Percentiles rank a stretch among this genome's conserved stretches.
Evolutionary conservation across 2,329 filamentous ascomycete genomes (phyloP).

Genomic region (Chaetomium globosum): DNA sequence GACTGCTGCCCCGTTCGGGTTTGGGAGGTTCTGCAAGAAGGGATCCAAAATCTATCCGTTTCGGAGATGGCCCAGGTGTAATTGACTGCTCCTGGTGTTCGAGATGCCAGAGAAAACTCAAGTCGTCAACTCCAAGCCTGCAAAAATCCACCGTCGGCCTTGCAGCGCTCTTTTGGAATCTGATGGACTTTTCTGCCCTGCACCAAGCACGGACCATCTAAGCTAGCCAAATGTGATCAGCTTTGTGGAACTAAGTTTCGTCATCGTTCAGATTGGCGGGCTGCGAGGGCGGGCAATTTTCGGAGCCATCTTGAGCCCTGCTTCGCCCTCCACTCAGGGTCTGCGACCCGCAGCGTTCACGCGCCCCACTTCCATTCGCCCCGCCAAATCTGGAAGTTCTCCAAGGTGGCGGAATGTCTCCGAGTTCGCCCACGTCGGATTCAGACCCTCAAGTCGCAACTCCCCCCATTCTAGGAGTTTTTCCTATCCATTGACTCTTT

Average conservation of each 20-base stretch:
- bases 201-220: slow-evolving; percentile 15
- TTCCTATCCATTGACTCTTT: slow-evolving; percentile 13
- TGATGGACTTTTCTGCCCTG: slow-evolving; percentile 10
- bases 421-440: slow-evolving; percentile 10
- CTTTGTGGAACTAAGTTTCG: slow-evolving; percentile 21
- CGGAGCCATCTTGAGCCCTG: neutral
- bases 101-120: neutral
- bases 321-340: neutral
- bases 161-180: neutral
- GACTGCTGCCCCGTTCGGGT: slow-evolving; percentile 4
- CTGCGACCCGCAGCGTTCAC: slow-evolving; percentile 16
- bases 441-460: neutral
- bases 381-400: slow-evolving; percentile 12
- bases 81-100: slow-evolving; percentile 3
- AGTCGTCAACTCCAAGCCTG: neutral
- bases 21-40: neutral
- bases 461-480: neutral
- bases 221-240: slow-evolving; percentile 6
- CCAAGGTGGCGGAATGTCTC: neutral
- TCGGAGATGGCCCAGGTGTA: neutral
- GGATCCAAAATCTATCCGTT: neutral
- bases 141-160: slow-evolving; percentile 13
- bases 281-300: no score
- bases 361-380: slow-evolving; percentile 32
- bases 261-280: slow-evolving; percentile 10